A percentile compares a stretch with the other conserved stretches of the same genome.
These are phyloP conservation scores for Anthracocystis setariae DNA, from an alignment of 1,284 basidiomycete species.

Conservation along the genomic window DNA sequence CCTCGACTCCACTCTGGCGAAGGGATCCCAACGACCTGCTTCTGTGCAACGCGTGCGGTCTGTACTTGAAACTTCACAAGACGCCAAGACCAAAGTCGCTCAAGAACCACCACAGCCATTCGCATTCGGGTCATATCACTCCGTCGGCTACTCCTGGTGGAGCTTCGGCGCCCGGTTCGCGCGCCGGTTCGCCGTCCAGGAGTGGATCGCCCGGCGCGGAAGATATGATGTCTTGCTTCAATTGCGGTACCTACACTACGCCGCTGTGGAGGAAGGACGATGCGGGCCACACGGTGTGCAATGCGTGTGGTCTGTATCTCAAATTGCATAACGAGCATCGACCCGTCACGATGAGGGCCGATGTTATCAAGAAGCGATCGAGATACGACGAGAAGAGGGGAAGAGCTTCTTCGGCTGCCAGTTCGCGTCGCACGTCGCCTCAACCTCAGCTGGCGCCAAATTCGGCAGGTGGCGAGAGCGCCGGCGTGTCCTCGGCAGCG, in stretches of 20 bases:
- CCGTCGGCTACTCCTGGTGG: slow-evolving; percentile 50
- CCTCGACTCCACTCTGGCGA: slow-evolving; percentile 63
- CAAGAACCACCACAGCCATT: slow-evolving; percentile 53
- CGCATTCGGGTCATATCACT: slow-evolving; percentile 47
- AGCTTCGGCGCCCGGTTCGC: slow-evolving; percentile 39
- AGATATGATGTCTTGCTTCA: slow-evolving; percentile 56
- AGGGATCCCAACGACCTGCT: slow-evolving; percentile 59
- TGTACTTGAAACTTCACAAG: slow-evolving; percentile 66
- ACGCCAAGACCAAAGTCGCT: slow-evolving; percentile 59
- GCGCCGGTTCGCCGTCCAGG: slow-evolving; percentile 33
- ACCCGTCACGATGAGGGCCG: slow-evolving; percentile 61
- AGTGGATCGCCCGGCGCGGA: slow-evolving; percentile 29
- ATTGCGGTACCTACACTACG: slow-evolving; percentile 65
- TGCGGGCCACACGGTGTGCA: slow-evolving; percentile 60
- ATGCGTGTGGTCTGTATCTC: slow-evolving; percentile 62
- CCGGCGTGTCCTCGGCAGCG: not conserved
- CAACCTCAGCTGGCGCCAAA: slow-evolving; percentile 29
- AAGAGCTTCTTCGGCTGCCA: slow-evolving; percentile 18
- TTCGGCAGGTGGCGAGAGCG: slow-evolving; percentile 2
- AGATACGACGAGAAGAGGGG: slow-evolving; percentile 58
- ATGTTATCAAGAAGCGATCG: slow-evolving; percentile 63
- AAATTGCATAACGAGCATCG: slow-evolving; percentile 62
- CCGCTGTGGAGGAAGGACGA: slow-evolving; percentile 65
- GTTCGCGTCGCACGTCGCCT: slow-evolving; percentile 34
- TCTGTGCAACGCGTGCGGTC: slow-evolving; percentile 65